Evolutionary conservation across 768 basidiomycete genomes (phyloP).

Genomic region (Sistotremastrum suecicum): DNA sequence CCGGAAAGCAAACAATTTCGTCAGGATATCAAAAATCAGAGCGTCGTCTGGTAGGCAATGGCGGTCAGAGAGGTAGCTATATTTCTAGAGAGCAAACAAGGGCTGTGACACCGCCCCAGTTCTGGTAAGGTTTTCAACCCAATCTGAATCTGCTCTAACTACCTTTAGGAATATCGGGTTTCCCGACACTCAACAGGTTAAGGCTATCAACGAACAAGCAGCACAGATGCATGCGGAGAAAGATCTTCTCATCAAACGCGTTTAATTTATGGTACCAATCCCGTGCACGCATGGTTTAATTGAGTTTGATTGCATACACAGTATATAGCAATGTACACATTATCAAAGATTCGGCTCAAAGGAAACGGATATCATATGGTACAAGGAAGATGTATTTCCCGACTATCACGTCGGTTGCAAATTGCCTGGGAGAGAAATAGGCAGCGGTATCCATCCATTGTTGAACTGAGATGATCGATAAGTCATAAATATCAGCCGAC

Average conservation of each 20-base stretch:
- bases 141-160: background rate
- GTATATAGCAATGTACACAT: background rate
- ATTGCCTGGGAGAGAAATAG: too few species aligned
- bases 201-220: conserved; percentile 19
- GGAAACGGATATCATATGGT: background rate
- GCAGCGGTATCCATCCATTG: too few species aligned
- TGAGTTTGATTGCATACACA: conserved; percentile 3
- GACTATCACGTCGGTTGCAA: background rate
- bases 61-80: too few species aligned
- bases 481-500: too few species aligned
- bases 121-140: background rate
- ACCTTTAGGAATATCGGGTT: conserved; percentile 19
- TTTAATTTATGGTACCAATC: conserved; percentile 1
- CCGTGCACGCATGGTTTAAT: conserved; percentile 17
- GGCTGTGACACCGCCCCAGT: conserved; percentile 1
- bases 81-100: too few species aligned
- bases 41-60: too few species aligned
- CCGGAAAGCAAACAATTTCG: too few species aligned
- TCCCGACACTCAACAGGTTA: conserved; percentile 22
- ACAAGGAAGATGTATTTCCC: background rate
- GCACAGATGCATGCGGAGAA: conserved; percentile 18
- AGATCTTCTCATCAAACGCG: background rate
- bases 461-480: too few species aligned
- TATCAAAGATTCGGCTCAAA: background rate
- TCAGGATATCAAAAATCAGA: too few species aligned